These are phyloP conservation scores for Amphicarpaea edgeworthii DNA, from an alignment of 306 rosid genomes.

Conservation along the genomic window DNA sequence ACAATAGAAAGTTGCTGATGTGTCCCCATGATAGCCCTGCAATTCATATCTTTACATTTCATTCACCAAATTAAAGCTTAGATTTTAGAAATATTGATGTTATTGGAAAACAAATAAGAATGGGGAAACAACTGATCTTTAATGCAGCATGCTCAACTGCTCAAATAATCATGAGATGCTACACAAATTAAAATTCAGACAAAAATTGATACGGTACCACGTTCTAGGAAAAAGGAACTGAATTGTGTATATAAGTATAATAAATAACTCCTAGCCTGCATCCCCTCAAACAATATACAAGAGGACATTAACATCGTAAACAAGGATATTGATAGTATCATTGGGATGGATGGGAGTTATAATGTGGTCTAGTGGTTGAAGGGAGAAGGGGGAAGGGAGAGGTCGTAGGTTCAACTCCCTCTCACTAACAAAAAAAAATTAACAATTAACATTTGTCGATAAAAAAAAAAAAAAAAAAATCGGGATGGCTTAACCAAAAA, in stretches of 20 bases:
- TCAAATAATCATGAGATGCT: conserved; percentile 14
- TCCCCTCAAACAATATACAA: background rate
- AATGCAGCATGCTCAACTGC: conserved; percentile 1
- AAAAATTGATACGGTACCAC: conserved; percentile 8
- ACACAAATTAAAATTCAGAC: background rate
- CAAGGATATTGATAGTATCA: conserved; percentile 6
- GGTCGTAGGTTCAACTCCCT: too few species aligned
- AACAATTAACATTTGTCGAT: too few species aligned
- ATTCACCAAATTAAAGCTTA: conserved; percentile 34
- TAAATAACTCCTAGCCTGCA: background rate
- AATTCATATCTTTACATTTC: conserved; percentile 43
- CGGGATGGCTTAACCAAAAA: background rate
- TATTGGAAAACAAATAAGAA: conserved; percentile 27
- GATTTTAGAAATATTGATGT: conserved; percentile 14
- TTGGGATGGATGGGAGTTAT: too few species aligned
- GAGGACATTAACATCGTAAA: conserved; percentile 9
- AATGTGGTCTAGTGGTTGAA: too few species aligned
- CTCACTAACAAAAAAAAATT: too few species aligned
- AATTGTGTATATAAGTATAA: background rate
- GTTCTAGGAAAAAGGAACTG: background rate
- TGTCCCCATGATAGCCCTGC: conserved; percentile 94
- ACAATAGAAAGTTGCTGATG: conserved; percentile 87
- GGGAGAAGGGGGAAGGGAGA: too few species aligned
- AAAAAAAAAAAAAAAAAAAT: too few species aligned
- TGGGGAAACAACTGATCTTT: background rate